These are phyloP conservation scores for Cruciata laevipes DNA, from an alignment of 257 asterid species.

Conservation along the genomic window DNA sequence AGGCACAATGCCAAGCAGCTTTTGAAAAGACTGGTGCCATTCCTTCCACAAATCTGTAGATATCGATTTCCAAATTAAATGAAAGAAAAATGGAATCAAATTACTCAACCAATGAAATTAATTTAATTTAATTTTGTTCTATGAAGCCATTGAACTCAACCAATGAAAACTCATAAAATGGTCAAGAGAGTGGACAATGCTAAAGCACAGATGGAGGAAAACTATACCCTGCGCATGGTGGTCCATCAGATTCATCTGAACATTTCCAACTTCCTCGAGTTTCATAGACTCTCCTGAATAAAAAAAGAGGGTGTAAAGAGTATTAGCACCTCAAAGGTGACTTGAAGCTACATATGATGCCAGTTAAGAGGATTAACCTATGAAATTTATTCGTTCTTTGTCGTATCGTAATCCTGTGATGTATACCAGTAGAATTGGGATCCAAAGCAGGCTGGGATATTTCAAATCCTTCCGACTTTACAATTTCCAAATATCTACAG, in stretches of 20 bases:
- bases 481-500: slow-evolving; percentile 60
- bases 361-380: slow-evolving; percentile 36
- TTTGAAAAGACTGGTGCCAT: slow-evolving; percentile 99
- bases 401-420: slow-evolving; percentile 84
- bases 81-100: neutral
- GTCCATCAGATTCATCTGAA: slow-evolving; percentile 76
- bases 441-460: slow-evolving; percentile 99
- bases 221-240: slow-evolving; percentile 86
- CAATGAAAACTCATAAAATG: slow-evolving; percentile 1
- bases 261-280: slow-evolving; percentile 73
- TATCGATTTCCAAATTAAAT: slow-evolving; percentile 2
- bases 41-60: slow-evolving; percentile 94
- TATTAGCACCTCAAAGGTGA: slow-evolving; percentile 15
- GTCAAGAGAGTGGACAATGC: neutral
- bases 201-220: neutral
- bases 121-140: too few relatives aligned
- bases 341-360: slow-evolving; percentile 17
- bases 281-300: slow-evolving; percentile 78
- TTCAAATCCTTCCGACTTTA: slow-evolving; percentile 78
- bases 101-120: neutral
- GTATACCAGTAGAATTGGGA: slow-evolving; percentile 97
- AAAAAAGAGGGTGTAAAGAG: neutral
- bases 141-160: neutral
- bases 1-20: slow-evolving; percentile 97
- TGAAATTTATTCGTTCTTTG: slow-evolving; percentile 64